A percentile compares a stretch with the other conserved stretches of the same genome.
Conservation (phyloP, 192 early-diverging fungal genomes). For the Coemansia sp. region DNA sequence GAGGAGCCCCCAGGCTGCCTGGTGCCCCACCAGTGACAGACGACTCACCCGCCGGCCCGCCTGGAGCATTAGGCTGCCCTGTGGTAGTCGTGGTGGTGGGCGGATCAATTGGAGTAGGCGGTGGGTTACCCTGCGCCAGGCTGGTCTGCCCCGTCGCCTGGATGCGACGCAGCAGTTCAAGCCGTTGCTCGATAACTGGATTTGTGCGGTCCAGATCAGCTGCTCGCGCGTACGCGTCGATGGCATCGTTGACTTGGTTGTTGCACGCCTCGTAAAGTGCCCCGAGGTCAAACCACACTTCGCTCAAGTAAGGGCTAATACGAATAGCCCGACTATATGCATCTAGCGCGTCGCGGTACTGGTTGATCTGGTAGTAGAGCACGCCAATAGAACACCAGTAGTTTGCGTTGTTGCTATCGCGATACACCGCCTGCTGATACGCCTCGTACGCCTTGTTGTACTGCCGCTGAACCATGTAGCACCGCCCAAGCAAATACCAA, state of each 20-base stretch:
- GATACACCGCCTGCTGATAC: conserved; percentile 96
- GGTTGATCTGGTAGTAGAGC: conserved; percentile 93
- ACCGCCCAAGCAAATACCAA: conserved; percentile 93
- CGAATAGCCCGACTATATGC: conserved; percentile 95
- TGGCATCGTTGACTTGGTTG: conserved; percentile 93
- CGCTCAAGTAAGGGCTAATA: conserved; percentile 89
- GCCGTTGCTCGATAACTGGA: conserved; percentile 81
- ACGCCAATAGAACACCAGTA: conserved; percentile 99
- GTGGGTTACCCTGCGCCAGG: conserved; percentile 27
- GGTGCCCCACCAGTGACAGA: conserved; percentile 31
- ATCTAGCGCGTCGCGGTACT: conserved; percentile 94
- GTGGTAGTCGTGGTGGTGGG: conserved; percentile 32
- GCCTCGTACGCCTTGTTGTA: conserved; percentile 96
- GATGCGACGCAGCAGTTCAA: conserved; percentile 48
- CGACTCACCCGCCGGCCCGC: conserved; percentile 51
- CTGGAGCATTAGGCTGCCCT: conserved; percentile 51
- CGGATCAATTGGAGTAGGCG: conserved; percentile 49
- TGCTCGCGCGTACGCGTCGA: conserved; percentile 95
- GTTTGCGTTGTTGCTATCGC: conserved; percentile 89
- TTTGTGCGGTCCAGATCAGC: conserved; percentile 92
- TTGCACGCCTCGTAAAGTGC: conserved; percentile 98
- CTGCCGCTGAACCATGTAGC: conserved; percentile 94
- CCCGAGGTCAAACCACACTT: conserved; percentile 98
- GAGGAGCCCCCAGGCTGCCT: conserved; percentile 43
- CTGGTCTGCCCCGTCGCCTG: conserved; percentile 45